Conservation (phyloP, 2,329 filamentous ascomycete genomes). For the Penicillium olsonii region DNA sequence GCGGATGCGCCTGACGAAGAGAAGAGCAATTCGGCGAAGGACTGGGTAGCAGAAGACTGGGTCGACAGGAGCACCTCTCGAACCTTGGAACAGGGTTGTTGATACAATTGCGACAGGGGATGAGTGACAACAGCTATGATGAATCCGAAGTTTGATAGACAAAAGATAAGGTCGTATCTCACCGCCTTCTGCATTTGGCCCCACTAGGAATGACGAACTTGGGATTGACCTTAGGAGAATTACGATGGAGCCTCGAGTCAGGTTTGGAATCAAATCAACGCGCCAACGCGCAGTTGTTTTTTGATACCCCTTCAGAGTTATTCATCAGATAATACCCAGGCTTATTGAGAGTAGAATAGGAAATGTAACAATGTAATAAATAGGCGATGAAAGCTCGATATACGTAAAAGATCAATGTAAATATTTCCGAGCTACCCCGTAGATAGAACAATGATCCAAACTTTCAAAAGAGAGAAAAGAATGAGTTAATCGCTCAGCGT, state of each 20-base stretch:
- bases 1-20: not conserved
- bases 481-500: slow-evolving; percentile 21
- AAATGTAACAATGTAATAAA: not conserved
- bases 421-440: no score
- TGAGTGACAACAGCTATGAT: not conserved
- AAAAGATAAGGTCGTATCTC: slow-evolving; percentile 7
- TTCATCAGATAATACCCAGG: no score
- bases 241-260: no score
- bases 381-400: not conserved
- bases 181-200: slow-evolving; percentile 12
- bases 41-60: not conserved
- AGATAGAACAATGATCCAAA: not conserved
- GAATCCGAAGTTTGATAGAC: slow-evolving; percentile 1
- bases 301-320: no score
- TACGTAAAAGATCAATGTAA: no score
- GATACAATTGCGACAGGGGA: not conserved
- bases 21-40: not conserved
- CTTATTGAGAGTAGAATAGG: not conserved
- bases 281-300: no score
- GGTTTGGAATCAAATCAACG: no score
- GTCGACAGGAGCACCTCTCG: no score
- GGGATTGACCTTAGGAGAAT: no score
- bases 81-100: no score
- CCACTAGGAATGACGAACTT: no score
- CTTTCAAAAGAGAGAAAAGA: no score